phyloP scores from a whole-genome alignment of 331 rosid species.

The Ulmus americana region DNA sequence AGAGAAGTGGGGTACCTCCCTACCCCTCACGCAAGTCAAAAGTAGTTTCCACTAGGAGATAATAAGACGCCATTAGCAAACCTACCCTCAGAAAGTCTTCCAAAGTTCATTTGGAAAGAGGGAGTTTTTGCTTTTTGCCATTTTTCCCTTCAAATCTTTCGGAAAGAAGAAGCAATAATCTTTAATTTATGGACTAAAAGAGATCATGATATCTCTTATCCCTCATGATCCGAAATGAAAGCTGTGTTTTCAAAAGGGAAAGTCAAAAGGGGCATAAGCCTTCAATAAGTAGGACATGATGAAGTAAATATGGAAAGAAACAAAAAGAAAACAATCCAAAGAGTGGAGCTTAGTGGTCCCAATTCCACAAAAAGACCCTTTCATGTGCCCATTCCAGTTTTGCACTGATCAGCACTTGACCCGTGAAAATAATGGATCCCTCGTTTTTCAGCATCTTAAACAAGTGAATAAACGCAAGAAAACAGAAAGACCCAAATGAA shows the following conservation, averaged over 20 bases:
- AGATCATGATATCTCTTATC: not conserved
- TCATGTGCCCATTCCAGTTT: not conserved
- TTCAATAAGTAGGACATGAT: conserved; percentile 22
- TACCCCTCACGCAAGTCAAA: conserved; percentile 26
- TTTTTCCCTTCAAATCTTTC: not conserved
- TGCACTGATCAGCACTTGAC: conserved; percentile 14
- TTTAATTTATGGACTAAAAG: too few species aligned
- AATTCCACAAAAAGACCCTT: conserved; percentile 9
- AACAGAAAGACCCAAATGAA: conserved; percentile 8
- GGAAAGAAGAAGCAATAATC: not conserved
- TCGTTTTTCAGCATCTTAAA: not conserved
- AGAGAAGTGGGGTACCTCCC: conserved; percentile 23
- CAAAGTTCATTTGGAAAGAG: conserved; percentile 16
- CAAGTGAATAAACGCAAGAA: conserved; percentile 1
- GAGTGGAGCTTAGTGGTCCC: conserved; percentile 30
- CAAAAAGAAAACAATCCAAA: conserved; percentile 13
- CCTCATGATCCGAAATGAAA: conserved; percentile 12
- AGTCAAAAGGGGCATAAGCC: not conserved
- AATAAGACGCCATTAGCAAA: conserved; percentile 21
- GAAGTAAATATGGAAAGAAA: conserved; percentile 16
- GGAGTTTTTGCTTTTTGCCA: conserved; percentile 11
- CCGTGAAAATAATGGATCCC: conserved; percentile 19
- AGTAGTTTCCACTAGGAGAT: conserved; percentile 22
- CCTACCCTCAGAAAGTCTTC: conserved; percentile 20
- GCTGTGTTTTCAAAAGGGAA: conserved; percentile 15